Base-by-base conservation (phyloP, 768 basidiomycete species). In the Amanita subjunquillea region DNA sequence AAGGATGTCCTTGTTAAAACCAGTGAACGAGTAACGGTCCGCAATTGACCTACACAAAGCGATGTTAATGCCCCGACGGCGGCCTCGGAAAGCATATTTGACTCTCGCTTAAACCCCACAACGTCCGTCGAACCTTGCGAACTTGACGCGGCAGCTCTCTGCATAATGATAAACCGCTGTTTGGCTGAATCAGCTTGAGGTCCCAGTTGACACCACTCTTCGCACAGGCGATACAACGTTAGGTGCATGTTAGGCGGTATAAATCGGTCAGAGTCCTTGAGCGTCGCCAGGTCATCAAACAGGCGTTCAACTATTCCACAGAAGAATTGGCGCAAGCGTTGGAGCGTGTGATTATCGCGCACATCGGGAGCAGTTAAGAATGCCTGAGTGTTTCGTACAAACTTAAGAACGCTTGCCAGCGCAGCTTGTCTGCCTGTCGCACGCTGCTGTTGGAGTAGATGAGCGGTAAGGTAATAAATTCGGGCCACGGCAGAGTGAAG, bases 181-280 rank as follows among this genome's bases (percentile, higher is more conserved):
- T 82, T 85, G 37, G 79, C 77, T n/a, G 71, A 67, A 55, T 91
- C 88, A 0, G 80, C 75, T 59, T 88, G 82, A 29, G 81, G 76
- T 4, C 90, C 92, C 43, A 87, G 72, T 60, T 90, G 83, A 65
- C 92, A 95, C 93, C 93, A 96, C 60, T 93, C 91, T 65, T 94
- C 91, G 58, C 91, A 93, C 37, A 91, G 70, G 32, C 85, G 80
- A 67, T 89, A 95, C 30, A 95, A 67, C 2, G 84, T 76, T 6
- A 93, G 74, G 60, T 91, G 82, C 70, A 83, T 83, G 53, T 87
- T 79, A 4, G 76, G 70, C 1, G 87, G 82, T 48, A 88, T 79
- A 62, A 90, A 89, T 4, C 83, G 75, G 48, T 92, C 90, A 0
- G 82, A 80, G 54, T 87, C 83, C 47, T 83, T 82, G 27, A 91